Percentiles rank a stretch among this genome's conserved stretches.
phyloP scores from a whole-genome alignment of 352 stramenopile species.

The Thalassiosira tumida region DNA sequence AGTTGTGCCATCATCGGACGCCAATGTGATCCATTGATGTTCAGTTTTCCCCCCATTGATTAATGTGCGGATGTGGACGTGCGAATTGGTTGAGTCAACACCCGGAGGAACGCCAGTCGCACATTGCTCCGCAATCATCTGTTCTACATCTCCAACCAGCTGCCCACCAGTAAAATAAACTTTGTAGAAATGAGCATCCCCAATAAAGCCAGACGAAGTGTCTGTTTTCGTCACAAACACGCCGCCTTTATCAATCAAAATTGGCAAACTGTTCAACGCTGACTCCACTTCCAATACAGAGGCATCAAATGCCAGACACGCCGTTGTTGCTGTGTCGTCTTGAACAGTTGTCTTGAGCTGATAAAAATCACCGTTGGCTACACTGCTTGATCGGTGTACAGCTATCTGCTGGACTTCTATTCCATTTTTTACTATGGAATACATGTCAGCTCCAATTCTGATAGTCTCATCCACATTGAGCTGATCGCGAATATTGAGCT shows the following conservation, averaged over 20 bases:
- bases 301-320: conserved; percentile 87
- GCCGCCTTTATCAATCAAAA: conserved; percentile 69
- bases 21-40: conserved; percentile 91
- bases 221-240: conserved; percentile 81
- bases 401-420: conserved; percentile 92
- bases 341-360: conserved; percentile 80
- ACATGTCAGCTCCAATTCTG: conserved; percentile 93
- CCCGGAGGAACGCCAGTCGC: conserved; percentile 58
- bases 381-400: conserved; percentile 68
- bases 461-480: conserved; percentile 92
- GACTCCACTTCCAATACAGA: conserved; percentile 79
- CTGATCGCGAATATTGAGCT: conserved; percentile 84
- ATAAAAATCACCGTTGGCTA: conserved; percentile 78
- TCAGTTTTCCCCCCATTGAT: conserved; percentile 92
- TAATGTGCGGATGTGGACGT: conserved; percentile 85
- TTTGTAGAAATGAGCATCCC: conserved; percentile 92
- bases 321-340: conserved; percentile 74
- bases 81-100: conserved; percentile 80
- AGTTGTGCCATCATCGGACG: conserved; percentile 91
- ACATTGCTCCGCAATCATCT: conserved; percentile 80
- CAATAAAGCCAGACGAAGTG: conserved; percentile 76
- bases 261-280: conserved; percentile 83
- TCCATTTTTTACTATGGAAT: conserved; percentile 93
- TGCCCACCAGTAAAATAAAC: conserved; percentile 94
- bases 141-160: conserved; percentile 92